Evolutionary conservation across 2,329 filamentous ascomycete genomes (phyloP).

Genomic region (Cladophialophora immunda): DNA sequence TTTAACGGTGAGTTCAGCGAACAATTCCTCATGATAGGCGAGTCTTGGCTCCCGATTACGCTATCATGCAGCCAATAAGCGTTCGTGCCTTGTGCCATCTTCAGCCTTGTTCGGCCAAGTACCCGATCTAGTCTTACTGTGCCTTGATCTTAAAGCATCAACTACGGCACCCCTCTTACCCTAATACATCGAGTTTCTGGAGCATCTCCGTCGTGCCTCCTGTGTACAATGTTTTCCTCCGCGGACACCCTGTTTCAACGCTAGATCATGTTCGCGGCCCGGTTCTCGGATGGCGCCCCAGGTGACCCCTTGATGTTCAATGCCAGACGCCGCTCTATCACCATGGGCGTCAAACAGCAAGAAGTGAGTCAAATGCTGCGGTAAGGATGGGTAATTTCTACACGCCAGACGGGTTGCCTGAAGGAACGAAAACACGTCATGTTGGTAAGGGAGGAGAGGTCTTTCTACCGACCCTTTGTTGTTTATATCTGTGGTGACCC

Average conservation of each 20-base stretch:
- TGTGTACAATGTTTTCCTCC: not conserved
- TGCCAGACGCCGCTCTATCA: not conserved
- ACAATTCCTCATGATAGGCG: not conserved
- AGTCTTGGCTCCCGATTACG: not conserved
- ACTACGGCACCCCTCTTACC: not conserved
- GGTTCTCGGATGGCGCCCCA: not conserved
- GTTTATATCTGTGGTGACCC: not conserved
- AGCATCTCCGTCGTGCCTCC: not conserved
- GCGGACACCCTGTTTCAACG: not conserved
- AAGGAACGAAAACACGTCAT: not conserved
- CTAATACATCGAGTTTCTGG: not conserved
- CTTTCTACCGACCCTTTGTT: not conserved
- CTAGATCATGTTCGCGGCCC: not conserved
- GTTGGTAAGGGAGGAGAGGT: not conserved
- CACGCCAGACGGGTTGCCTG: not conserved
- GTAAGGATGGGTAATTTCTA: not conserved
- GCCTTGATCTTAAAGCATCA: not conserved
- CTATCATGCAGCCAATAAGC: not conserved
- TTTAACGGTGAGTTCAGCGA: not conserved
- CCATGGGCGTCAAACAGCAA: not conserved
- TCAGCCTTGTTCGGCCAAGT: constrained; percentile 9
- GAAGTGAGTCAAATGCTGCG: not conserved
- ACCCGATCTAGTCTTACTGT: not conserved
- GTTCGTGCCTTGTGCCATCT: not conserved
- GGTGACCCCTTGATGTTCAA: not conserved